These are phyloP conservation scores for Chrysoporthe cubensis DNA, from an alignment of 2,329 filamentous ascomycete species.

Conservation along the genomic window DNA sequence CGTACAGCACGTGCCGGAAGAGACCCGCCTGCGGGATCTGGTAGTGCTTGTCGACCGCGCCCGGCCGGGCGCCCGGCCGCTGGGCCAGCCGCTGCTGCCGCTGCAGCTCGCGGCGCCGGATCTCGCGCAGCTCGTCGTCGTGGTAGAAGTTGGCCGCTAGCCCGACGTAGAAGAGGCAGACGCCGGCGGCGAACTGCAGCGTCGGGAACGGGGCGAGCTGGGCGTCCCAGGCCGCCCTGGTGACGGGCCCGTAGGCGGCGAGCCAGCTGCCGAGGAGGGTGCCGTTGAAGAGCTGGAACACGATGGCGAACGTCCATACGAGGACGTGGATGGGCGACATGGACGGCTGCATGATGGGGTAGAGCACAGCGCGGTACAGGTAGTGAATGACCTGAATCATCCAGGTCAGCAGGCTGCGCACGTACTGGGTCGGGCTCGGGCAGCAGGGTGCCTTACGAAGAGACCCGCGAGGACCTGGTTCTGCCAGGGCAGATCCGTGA, in stretches of 20 bases:
- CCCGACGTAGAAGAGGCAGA: constrained; percentile 76
- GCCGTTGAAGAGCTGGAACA: constrained; percentile 83
- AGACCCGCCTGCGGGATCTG: constrained; percentile 82
- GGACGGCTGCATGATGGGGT: constrained; percentile 81
- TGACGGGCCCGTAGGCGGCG: constrained; percentile 75
- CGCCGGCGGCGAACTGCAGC: constrained; percentile 62
- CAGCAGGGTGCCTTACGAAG: constrained; percentile 51
- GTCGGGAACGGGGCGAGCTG: constrained; percentile 43
- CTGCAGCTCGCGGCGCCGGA: constrained; percentile 71
- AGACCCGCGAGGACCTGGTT: constrained; percentile 76
- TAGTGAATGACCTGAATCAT: constrained; percentile 75
- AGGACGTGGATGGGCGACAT: constrained; percentile 86
- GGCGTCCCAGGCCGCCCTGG: constrained; percentile 53
- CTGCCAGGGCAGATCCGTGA: constrained; percentile 70
- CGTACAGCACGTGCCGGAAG: constrained; percentile 82
- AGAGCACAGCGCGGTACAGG: constrained; percentile 82
- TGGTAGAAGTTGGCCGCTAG: constrained; percentile 84
- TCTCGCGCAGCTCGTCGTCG: constrained; percentile 87
- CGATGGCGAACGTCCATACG: constrained; percentile 66
- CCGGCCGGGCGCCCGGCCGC: constrained; percentile 37
- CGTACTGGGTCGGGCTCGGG: not conserved
- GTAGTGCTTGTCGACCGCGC: constrained; percentile 77
- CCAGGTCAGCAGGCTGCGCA: constrained; percentile 22
- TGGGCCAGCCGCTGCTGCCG: constrained; percentile 54
- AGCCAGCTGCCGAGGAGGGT: constrained; percentile 80